Evolutionary conservation across 2,329 filamentous ascomycete species (phyloP), one percentile per base, ranked within the genome.

Genomic region (Cladosporium sp.): DNA sequence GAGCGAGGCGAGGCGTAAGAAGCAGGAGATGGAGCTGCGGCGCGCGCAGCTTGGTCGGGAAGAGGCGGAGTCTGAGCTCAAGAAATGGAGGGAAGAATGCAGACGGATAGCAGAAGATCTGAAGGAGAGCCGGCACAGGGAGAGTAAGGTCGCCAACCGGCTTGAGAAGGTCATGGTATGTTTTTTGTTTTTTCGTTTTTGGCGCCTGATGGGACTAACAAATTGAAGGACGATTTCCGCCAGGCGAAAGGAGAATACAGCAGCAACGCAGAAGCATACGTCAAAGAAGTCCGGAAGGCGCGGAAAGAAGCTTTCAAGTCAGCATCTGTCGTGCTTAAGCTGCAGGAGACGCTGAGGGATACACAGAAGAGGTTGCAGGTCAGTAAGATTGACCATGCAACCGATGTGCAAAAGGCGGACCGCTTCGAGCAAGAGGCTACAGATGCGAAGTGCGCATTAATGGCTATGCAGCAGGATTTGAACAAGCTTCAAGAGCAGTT

Each of bases 291-390:
- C 51, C 85, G 89, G 63, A 83, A 87, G 64, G 84, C 86, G 11
- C 83, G 88, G 58, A 92, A 92, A 71, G 90, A 92, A 71, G 88
- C 87, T 2, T 91, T 91, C 82, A 91, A 91, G 74, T 85, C 86
- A n/a, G 88, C 91, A 70, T 91, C 89, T 2, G 78, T 81, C 13
- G 83, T 89, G 34, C 85, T 91, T 71, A 91, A 91, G 74, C 75
- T 89, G n/a, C 89, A 91, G 74, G 89, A 91, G 71, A 89, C 92
- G 71, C 82, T 65, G 54, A 36, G 63, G 30, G 57, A 65, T 39
- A 65, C 54, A 28, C 63, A 65, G 32, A 65, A 65, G 18, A 46
- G 57, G 16, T 51, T 65, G 56, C 54, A 65, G 16, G 63, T 65
- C 46, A 65, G 63, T 59, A 65, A 65, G 46, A 65, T 65, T 58